These are phyloP conservation scores for Coniosporium apollinis DNA, from an alignment of 495 filamentous ascomycete species.

Conservation along the genomic window DNA sequence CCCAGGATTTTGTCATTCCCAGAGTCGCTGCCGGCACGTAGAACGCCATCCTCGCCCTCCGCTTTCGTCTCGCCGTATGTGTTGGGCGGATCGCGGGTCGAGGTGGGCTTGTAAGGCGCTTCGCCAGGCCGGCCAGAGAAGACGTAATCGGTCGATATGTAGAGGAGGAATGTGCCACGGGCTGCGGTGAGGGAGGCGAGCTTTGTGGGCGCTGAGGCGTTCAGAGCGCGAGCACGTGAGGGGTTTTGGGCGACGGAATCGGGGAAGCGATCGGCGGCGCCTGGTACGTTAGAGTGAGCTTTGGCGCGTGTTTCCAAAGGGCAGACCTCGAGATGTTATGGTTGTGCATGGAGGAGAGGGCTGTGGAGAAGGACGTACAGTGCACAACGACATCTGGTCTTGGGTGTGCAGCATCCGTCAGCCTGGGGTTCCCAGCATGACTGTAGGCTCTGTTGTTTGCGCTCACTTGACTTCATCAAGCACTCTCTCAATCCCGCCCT, in stretches of 20 bases:
- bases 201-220: slow-evolving; percentile 32
- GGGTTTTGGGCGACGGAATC: slow-evolving; percentile 72
- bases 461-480: slow-evolving; percentile 49
- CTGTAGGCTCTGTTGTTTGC: background rate
- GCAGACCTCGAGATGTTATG: background rate
- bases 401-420: slow-evolving; percentile 1
- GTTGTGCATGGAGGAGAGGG: background rate
- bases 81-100: slow-evolving; percentile 54
- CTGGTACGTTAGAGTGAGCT: slow-evolving; percentile 22
- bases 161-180: slow-evolving; percentile 56
- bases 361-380: slow-evolving; percentile 37
- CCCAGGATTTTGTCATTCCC: slow-evolving; percentile 36
- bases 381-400: slow-evolving; percentile 76
- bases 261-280: slow-evolving; percentile 82
- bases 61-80: slow-evolving; percentile 79
- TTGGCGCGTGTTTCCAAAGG: slow-evolving; percentile 9
- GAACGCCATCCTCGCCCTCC: slow-evolving; percentile 61
- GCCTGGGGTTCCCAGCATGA: too few relatives aligned
- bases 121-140: slow-evolving; percentile 70
- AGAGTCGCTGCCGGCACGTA: slow-evolving; percentile 25
- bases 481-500: slow-evolving; percentile 39
- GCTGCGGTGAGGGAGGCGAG: background rate
- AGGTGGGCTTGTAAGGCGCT: slow-evolving; percentile 61
- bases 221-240: slow-evolving; percentile 53
- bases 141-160: slow-evolving; percentile 93